A percentile compares a stretch with the other conserved stretches of the same genome.
These are phyloP conservation scores for Artemisia annua DNA, from an alignment of 129 eudicot species.

Conservation along the genomic window DNA sequence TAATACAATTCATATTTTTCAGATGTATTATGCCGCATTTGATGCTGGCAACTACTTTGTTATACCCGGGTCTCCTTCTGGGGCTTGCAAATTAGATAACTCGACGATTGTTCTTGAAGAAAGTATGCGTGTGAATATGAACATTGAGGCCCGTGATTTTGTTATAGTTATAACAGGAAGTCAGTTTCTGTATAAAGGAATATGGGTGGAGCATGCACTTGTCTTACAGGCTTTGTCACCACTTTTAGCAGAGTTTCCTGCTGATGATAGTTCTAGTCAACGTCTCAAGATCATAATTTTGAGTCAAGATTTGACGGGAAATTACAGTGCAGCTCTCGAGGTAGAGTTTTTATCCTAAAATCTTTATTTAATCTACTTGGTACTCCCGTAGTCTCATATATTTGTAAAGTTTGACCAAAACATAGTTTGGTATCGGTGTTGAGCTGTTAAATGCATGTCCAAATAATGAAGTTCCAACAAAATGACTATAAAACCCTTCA, in stretches of 20 bases:
- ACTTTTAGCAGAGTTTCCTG: conserved; percentile 47
- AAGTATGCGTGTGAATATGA: conserved; percentile 40
- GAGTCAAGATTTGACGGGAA: conserved; percentile 50
- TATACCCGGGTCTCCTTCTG: conserved; percentile 82
- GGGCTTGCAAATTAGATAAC: conserved; percentile 56
- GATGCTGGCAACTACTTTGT: conserved; percentile 95
- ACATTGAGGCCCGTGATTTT: conserved; percentile 49
- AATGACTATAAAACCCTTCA: neutral
- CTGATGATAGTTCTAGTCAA: conserved; percentile 34
- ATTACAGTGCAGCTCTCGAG: conserved; percentile 73
- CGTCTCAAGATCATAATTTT: conserved; percentile 59
- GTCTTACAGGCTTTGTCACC: conserved; percentile 76
- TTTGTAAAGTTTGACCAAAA: neutral
- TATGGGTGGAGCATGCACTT: conserved; percentile 92
- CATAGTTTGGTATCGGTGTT: too few species aligned
- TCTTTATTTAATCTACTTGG: neutral
- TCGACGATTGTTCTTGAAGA: conserved; percentile 32
- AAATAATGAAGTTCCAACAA: neutral
- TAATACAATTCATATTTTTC: conserved; percentile 22
- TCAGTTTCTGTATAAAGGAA: conserved; percentile 70
- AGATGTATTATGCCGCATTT: conserved; percentile 78
- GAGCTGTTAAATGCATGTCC: too few species aligned
- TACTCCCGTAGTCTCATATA: conserved; percentile 6
- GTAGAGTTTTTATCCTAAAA: conserved; percentile 31
- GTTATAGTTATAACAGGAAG: conserved; percentile 71